phyloP scores from a whole-genome alignment of 139 green algal species.

The Tetraselmis striata region DNA sequence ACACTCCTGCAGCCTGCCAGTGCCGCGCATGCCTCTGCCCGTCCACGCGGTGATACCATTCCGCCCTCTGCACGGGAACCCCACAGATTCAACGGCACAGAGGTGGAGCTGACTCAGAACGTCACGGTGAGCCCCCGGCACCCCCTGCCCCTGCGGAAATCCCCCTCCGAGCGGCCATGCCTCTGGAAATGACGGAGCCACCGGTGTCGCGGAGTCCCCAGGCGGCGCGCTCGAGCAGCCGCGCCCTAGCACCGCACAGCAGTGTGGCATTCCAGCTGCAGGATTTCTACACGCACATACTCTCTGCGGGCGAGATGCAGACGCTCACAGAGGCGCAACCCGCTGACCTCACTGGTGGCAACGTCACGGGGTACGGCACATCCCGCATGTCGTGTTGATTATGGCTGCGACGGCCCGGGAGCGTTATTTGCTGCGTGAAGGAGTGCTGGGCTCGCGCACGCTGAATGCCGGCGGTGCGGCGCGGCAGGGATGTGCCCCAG shows the following conservation, averaged over 20 bases:
- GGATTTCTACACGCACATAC: not conserved
- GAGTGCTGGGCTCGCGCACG: not conserved
- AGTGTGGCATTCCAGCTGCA: not conserved
- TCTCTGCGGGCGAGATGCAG: not conserved
- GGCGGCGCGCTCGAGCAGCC: not conserved
- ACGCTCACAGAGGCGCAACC: not conserved
- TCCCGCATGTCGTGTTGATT: not conserved
- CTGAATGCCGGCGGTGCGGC: not conserved
- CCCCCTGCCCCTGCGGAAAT: not conserved
- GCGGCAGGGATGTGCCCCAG: not conserved
- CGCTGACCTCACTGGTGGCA: not conserved
- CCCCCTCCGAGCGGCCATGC: not conserved
- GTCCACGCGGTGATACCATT: not conserved
- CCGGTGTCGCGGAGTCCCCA: not conserved
- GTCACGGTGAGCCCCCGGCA: not conserved
- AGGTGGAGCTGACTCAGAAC: not conserved
- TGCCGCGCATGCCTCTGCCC: not conserved
- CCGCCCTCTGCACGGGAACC: not conserved
- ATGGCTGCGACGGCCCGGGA: not conserved
- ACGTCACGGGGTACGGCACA: not conserved
- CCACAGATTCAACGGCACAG: not conserved
- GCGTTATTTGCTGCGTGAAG: not conserved
- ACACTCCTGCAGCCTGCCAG: no score
- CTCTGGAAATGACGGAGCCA: not conserved
- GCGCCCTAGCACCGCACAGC: not conserved